phyloP scores from a whole-genome alignment of 768 basidiomycete genomes.

The Kwoniella shandongensis region DNA sequence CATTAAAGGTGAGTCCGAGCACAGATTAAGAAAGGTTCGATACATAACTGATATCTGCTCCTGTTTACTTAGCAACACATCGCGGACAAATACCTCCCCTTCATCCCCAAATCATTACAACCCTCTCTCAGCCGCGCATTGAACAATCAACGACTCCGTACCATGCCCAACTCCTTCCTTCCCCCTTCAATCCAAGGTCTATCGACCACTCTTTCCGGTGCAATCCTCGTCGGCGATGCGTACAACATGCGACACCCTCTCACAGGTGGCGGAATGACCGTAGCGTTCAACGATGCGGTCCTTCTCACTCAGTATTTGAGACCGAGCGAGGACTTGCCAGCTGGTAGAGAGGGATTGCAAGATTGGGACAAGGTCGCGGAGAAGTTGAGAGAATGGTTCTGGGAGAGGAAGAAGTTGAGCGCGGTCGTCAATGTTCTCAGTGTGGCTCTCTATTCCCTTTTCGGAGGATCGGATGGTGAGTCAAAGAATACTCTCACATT shows the following conservation, averaged over 20 bases:
- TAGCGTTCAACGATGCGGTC: conserved; percentile 83
- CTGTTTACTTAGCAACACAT: conserved; percentile 63
- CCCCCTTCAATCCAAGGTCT: conserved; percentile 69
- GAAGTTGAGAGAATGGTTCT: conserved; percentile 73
- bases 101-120: conserved; percentile 74
- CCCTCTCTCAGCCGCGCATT: conserved; percentile 66
- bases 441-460: conserved; percentile 89
- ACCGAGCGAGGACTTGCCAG: conserved; percentile 50
- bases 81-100: conserved; percentile 69
- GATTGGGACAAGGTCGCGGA: conserved; percentile 55
- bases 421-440: conserved; percentile 90
- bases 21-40: too few species aligned
- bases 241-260: conserved; percentile 99
- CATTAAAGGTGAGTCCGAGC: conserved; percentile 63
- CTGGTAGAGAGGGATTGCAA: conserved; percentile 47
- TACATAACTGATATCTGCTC: background rate
- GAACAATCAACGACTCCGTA: conserved; percentile 74
- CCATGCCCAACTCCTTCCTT: conserved; percentile 95
- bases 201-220: conserved; percentile 56
- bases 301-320: conserved; percentile 65
- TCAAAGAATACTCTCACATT: too few species aligned
- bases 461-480: conserved; percentile 81
- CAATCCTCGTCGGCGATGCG: conserved; percentile 84
- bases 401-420: conserved; percentile 76
- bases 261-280: conserved; percentile 98